Conservation (phyloP, 108 stramenopile species). For the Cyclotella sp. region DNA sequence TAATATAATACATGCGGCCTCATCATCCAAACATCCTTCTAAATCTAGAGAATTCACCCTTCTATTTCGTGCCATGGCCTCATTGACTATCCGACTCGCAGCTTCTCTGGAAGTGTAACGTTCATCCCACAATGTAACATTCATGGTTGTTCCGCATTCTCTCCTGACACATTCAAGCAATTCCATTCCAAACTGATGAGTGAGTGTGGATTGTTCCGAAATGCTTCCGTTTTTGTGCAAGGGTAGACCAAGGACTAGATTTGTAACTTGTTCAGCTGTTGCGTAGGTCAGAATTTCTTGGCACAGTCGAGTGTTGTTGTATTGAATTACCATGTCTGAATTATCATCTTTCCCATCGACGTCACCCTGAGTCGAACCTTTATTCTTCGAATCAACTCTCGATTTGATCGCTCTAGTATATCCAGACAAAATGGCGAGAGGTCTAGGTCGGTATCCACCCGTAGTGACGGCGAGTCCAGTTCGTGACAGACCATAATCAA, state of each 20-base stretch:
- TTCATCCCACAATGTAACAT: constrained; percentile 81
- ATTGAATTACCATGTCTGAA: not conserved
- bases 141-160: constrained; percentile 35
- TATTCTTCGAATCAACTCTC: not conserved
- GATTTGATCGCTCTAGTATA: not conserved
- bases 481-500: constrained; percentile 82
- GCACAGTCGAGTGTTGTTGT: constrained; percentile 54
- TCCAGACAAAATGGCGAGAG: constrained; percentile 64
- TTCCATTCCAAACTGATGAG: constrained; percentile 67
- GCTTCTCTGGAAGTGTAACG: constrained; percentile 87
- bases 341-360: not conserved
- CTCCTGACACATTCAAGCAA: constrained; percentile 21
- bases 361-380: not conserved
- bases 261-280: constrained; percentile 57
- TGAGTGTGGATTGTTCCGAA: constrained; percentile 72
- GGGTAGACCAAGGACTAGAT: constrained; percentile 80
- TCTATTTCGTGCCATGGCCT: constrained; percentile 45
- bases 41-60: constrained; percentile 32
- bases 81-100: constrained; percentile 55
- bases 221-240: constrained; percentile 83
- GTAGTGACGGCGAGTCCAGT: constrained; percentile 80
- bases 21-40: constrained; percentile 69
- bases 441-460: constrained; percentile 72
- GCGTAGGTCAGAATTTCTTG: constrained; percentile 54
- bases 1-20: constrained; percentile 85